Evolutionary conservation across 2,329 filamentous ascomycete genomes (phyloP).

Genomic region (Emergomyces pasteurianus): DNA sequence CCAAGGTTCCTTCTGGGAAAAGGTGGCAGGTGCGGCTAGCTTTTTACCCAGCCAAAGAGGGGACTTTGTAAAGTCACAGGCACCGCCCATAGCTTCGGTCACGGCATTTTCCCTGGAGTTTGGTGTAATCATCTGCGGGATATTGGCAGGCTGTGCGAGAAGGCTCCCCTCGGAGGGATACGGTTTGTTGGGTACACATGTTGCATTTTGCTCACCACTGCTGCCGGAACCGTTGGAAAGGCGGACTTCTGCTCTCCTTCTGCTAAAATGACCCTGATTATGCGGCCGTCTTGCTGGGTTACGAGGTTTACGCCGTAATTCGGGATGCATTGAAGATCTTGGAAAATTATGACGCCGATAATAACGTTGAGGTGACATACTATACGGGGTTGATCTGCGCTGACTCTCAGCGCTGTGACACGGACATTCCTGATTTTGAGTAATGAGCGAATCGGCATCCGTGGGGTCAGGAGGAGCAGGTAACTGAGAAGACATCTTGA

Average conservation of each 20-base stretch:
- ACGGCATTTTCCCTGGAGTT: slow-evolving; percentile 6
- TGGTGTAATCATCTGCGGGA: slow-evolving; percentile 3
- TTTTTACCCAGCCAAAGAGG: slow-evolving; percentile 5
- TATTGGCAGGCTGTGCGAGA: neutral
- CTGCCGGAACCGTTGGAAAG: neutral
- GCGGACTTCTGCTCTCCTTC: neutral
- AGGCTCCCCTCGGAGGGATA: neutral
- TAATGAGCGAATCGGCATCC: neutral
- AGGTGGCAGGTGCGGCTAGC: neutral
- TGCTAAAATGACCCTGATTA: neutral
- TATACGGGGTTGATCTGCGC: neutral
- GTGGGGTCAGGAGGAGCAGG: neutral
- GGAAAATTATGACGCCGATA: neutral
- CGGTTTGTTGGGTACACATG: neutral
- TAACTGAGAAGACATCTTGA: neutral
- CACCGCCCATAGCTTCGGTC: slow-evolving; percentile 9
- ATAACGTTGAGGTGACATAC: neutral
- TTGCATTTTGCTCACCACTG: neutral
- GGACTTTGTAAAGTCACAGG: slow-evolving; percentile 6
- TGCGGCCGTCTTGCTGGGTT: neutral
- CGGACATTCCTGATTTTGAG: neutral
- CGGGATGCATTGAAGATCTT: neutral
- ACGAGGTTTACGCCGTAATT: neutral
- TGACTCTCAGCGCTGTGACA: neutral
- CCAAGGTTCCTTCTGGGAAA: neutral